Evolutionary conservation across 1,139 yeast species (phyloP).

Genomic region (Suhomyces ambrosiae): DNA sequence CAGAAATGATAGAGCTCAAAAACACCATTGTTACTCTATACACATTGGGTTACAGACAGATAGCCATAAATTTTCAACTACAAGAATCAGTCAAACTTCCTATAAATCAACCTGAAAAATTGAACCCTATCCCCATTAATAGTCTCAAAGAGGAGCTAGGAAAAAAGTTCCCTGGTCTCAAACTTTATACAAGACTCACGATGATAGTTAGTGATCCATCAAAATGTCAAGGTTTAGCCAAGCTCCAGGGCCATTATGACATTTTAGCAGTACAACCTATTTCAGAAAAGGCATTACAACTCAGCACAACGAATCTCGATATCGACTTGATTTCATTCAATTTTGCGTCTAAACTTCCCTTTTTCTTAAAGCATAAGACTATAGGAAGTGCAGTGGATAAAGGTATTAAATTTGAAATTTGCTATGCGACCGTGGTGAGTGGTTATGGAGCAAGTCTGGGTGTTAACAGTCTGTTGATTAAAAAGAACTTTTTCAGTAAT

Average conservation of each 20-base stretch:
- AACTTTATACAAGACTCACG: conserved; percentile 73
- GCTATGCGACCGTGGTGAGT: conserved; percentile 58
- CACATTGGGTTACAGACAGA: conserved; percentile 67
- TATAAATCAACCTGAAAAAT: conserved; percentile 30
- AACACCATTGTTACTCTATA: conserved; percentile 58
- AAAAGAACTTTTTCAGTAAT: conserved; percentile 69
- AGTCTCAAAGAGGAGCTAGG: conserved; percentile 24
- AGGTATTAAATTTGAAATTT: conserved; percentile 81
- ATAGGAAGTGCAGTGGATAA: conserved; percentile 80
- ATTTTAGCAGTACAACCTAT: conserved; percentile 79
- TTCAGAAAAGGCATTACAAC: conserved; percentile 75
- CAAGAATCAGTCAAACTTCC: conserved; percentile 63
- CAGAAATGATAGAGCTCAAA: conserved; percentile 47
- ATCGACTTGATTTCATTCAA: conserved; percentile 80
- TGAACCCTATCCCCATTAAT: conserved; percentile 42
- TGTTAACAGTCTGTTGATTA: conserved; percentile 30
- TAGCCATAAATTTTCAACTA: conserved; percentile 70
- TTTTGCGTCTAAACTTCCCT: conserved; percentile 66
- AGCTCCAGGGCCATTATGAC: conserved; percentile 68
- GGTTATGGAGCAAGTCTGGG: conserved; percentile 30
- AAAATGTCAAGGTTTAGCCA: conserved; percentile 69
- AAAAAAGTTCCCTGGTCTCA: conserved; percentile 41
- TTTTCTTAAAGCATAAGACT: conserved; percentile 78
- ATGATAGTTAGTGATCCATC: conserved; percentile 75
- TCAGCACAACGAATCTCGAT: conserved; percentile 72